Conservation (phyloP, 2,329 filamentous ascomycete genomes). For the Elsinoe arachidis region DNA sequence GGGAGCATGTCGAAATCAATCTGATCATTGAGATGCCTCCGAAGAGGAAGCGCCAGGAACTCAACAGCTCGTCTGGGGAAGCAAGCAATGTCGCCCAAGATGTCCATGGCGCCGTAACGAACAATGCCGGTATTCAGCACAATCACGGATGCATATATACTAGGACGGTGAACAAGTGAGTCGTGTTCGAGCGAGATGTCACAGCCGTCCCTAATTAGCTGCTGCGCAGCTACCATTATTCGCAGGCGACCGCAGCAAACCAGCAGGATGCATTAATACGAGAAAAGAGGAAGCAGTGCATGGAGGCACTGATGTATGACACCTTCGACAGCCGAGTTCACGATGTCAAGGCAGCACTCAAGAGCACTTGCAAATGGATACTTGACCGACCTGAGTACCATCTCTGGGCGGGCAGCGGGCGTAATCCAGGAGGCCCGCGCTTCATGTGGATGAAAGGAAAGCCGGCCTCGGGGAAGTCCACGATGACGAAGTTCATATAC, state of each 20-base stretch:
- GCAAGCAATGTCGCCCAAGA: too few relatives aligned
- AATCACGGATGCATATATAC: not conserved
- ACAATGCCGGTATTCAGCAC: not conserved
- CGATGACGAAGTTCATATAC: conserved; percentile 27
- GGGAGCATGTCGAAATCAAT: not conserved
- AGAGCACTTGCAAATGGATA: conserved; percentile 37
- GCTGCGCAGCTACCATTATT: not conserved
- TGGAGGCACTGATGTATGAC: not conserved
- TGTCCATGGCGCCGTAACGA: not conserved
- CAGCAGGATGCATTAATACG: not conserved
- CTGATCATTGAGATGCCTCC: not conserved
- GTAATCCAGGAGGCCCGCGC: conserved; percentile 21
- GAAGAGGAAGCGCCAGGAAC: not conserved
- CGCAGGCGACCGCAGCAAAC: not conserved
- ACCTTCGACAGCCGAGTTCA: conserved; percentile 28
- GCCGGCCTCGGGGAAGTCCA: conserved; percentile 33
- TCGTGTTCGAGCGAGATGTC: not conserved
- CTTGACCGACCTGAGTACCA: conserved; percentile 28
- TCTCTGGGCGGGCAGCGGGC: conserved; percentile 29
- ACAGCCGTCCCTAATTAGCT: not conserved
- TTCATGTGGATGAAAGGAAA: conserved; percentile 35
- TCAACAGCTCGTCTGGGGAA: not conserved
- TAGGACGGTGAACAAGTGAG: not conserved
- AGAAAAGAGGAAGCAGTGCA: not conserved
- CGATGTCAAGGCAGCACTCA: conserved; percentile 32